Percentiles rank a stretch among this genome's conserved stretches.
phyloP scores from a whole-genome alignment of 1,284 basidiomycete species.

The Inonotus hispidus region DNA sequence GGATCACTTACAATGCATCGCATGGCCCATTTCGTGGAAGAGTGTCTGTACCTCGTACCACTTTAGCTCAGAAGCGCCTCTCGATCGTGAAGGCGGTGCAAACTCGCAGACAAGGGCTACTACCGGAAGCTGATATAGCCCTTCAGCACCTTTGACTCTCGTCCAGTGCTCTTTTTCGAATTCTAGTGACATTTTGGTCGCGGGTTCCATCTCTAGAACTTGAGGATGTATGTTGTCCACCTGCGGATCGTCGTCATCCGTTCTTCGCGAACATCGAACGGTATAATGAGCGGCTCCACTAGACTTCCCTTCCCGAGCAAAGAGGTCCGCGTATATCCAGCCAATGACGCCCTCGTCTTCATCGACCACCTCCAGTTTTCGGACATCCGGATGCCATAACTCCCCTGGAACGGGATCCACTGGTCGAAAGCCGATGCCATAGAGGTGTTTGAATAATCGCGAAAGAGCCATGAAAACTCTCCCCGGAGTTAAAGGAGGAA shows the following conservation, averaged over 20 bases:
- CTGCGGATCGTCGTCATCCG: slow-evolving; percentile 81
- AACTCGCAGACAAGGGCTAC: slow-evolving; percentile 94
- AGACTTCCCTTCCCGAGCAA: slow-evolving; percentile 80
- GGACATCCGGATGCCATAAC: slow-evolving; percentile 85
- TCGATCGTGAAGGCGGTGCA: slow-evolving; percentile 52
- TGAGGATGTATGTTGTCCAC: slow-evolving; percentile 52
- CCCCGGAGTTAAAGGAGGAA: slow-evolving; percentile 75
- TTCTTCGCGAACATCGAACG: slow-evolving; percentile 87
- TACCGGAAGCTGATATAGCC: slow-evolving; percentile 83
- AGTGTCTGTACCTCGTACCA: slow-evolving; percentile 96
- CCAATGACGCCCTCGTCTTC: slow-evolving; percentile 84
- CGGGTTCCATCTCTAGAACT: slow-evolving; percentile 32
- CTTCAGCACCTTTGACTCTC: slow-evolving; percentile 52
- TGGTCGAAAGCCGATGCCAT: slow-evolving; percentile 80
- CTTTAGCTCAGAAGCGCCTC: slow-evolving; percentile 69
- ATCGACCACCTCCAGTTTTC: slow-evolving; percentile 90
- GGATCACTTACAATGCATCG: slow-evolving; percentile 86
- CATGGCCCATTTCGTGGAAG: slow-evolving; percentile 99
- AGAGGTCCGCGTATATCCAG: slow-evolving; percentile 93
- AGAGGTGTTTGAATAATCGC: slow-evolving; percentile 78
- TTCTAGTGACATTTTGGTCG: slow-evolving; percentile 40
- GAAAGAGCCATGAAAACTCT: slow-evolving; percentile 86
- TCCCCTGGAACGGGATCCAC: slow-evolving; percentile 68
- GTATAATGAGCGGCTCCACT: slow-evolving; percentile 96
- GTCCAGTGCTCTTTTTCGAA: slow-evolving; percentile 61